phyloP scores from a whole-genome alignment of 345 rosid species.

The Stellera chamaejasme region DNA sequence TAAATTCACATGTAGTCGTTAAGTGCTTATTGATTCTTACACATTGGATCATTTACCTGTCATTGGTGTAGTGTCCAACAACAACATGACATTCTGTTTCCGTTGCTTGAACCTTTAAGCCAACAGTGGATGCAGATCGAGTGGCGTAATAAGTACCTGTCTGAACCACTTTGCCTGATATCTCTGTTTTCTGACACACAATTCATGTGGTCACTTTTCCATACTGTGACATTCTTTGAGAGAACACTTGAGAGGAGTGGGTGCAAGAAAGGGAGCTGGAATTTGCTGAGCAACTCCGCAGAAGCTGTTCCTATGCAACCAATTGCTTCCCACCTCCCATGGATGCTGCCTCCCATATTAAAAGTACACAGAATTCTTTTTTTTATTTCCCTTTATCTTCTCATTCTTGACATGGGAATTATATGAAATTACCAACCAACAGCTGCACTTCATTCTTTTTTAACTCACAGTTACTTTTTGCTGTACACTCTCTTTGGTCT shows the following conservation, averaged over 20 bases:
- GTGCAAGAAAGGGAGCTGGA: constrained; percentile 42
- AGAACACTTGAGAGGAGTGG: constrained; percentile 94
- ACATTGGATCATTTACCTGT: constrained; percentile 10
- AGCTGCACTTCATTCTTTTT: constrained; percentile 14
- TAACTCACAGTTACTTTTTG: constrained; percentile 68
- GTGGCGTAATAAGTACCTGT: constrained; percentile 86
- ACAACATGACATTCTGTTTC: constrained; percentile 89
- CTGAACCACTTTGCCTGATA: constrained; percentile 82
- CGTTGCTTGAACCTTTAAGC: constrained; percentile 92
- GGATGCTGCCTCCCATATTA: constrained; percentile 97
- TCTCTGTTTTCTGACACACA: constrained; percentile 63
- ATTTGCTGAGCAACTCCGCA: constrained; percentile 26
- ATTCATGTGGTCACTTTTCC: constrained; percentile 96
- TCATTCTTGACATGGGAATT: not conserved
- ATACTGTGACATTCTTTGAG: constrained; percentile 89
- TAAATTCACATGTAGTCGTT: not conserved
- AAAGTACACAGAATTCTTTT: constrained; percentile 38
- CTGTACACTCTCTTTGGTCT: constrained; percentile 86
- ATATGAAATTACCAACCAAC: not conserved
- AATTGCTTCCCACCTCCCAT: constrained; percentile 82
- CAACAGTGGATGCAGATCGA: constrained; percentile 81
- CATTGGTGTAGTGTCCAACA: constrained; percentile 71
- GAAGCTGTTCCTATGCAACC: constrained; percentile 52
- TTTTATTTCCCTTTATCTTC: not conserved
- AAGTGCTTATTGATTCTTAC: not conserved